Evolutionary conservation across 2,329 filamentous ascomycete species (phyloP).

Genomic region (Cucurbitaria berberidis): DNA sequence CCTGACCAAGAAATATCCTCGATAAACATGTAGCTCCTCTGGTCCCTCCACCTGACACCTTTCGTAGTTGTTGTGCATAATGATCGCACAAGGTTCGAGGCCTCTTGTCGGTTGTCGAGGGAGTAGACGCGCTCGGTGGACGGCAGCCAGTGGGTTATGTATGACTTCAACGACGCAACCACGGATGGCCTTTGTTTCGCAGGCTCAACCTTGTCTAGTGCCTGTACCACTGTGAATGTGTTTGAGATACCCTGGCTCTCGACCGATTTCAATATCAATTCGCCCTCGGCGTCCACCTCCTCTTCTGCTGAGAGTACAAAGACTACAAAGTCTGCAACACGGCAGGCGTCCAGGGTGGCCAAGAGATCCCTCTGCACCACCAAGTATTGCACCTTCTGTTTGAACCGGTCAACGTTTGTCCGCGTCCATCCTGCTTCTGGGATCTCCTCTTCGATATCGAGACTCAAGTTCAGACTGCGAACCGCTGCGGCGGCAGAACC

Average conservation of each 20-base stretch:
- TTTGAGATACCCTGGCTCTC: slow-evolving; percentile 96
- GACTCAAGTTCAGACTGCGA: slow-evolving; percentile 72
- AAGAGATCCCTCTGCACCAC: slow-evolving; percentile 75
- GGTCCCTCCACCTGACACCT: slow-evolving; percentile 93
- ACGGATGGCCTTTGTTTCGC: slow-evolving; percentile 79
- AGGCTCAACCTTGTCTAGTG: slow-evolving; percentile 77
- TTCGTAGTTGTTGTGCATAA: slow-evolving; percentile 92
- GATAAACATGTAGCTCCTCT: slow-evolving; percentile 92
- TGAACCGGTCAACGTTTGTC: slow-evolving; percentile 85
- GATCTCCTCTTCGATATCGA: slow-evolving; percentile 76
- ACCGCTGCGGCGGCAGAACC: slow-evolving; percentile 72
- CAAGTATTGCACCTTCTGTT: slow-evolving; percentile 90
- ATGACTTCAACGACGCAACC: slow-evolving; percentile 83
- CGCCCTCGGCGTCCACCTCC: slow-evolving; percentile 84
- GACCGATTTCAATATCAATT: slow-evolving; percentile 82
- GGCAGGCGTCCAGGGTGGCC: slow-evolving; percentile 81
- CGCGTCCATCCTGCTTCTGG: slow-evolving; percentile 64
- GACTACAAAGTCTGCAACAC: slow-evolving; percentile 88
- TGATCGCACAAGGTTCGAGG: slow-evolving; percentile 86
- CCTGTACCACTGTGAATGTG: slow-evolving; percentile 82
- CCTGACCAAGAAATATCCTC: slow-evolving; percentile 79
- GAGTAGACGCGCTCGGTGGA: slow-evolving; percentile 89
- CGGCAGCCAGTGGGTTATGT: slow-evolving; percentile 93
- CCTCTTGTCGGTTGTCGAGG: slow-evolving; percentile 87
- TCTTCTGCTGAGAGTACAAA: slow-evolving; percentile 81